These are phyloP conservation scores for Annulohypoxylon moriforme DNA, from an alignment of 495 filamentous ascomycete genomes.

Conservation along the genomic window DNA sequence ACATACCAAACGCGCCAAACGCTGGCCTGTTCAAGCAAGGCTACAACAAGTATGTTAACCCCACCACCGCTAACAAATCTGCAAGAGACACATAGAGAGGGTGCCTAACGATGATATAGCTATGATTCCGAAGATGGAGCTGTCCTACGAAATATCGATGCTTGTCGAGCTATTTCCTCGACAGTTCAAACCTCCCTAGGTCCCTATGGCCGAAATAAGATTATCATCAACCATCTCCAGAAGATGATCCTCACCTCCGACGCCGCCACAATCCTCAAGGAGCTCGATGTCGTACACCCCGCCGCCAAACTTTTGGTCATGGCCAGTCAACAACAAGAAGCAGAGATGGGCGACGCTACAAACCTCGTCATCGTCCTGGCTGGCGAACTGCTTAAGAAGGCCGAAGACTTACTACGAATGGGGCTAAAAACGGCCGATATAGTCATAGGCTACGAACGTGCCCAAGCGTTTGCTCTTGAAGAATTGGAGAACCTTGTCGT, in stretches of 20 bases:
- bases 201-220: slow-evolving; percentile 98
- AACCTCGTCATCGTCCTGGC: slow-evolving; percentile 97
- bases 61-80: slow-evolving; percentile 30
- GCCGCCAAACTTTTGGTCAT: slow-evolving; percentile 99
- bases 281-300: slow-evolving; percentile 98
- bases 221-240: slow-evolving; percentile 99
- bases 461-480: slow-evolving; percentile 86
- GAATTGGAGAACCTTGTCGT: slow-evolving; percentile 88
- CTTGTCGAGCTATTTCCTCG: slow-evolving; percentile 92
- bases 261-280: slow-evolving; percentile 95
- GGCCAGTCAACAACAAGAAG: slow-evolving; percentile 98
- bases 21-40: slow-evolving; percentile 94
- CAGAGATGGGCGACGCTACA: slow-evolving; percentile 98
- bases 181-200: slow-evolving; percentile 98
- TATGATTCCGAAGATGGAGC: slow-evolving; percentile 99
- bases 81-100: not conserved
- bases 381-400: slow-evolving; percentile 96
- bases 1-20: slow-evolving; percentile 92
- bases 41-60: slow-evolving; percentile 84
- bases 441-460: slow-evolving; percentile 93
- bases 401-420: slow-evolving; percentile 94
- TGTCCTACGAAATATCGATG: slow-evolving; percentile 98
- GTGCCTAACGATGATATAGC: slow-evolving; percentile 61
- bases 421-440: slow-evolving; percentile 98
- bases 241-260: slow-evolving; percentile 99